These are phyloP conservation scores for Trichomonas tenax DNA, from an alignment of 208 protist species.

Conservation along the genomic window DNA sequence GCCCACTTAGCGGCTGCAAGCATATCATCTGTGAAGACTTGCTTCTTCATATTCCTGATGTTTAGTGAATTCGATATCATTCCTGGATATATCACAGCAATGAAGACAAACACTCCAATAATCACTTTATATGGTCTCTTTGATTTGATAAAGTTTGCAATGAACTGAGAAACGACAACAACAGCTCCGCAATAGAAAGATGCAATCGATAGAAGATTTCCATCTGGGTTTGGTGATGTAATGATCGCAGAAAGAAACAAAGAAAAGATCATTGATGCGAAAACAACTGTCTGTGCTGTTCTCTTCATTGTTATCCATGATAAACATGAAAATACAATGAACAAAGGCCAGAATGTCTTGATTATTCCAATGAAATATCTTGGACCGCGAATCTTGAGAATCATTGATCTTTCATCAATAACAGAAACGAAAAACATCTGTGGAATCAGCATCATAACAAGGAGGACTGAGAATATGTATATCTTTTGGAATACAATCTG, in stretches of 20 bases:
- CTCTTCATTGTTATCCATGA: not conserved
- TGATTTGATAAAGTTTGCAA: not conserved
- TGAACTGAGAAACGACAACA: not conserved
- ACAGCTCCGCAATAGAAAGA: not conserved
- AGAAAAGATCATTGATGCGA: not conserved
- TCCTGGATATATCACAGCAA: not conserved
- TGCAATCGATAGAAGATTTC: not conserved
- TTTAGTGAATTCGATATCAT: not conserved
- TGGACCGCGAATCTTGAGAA: not conserved
- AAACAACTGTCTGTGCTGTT: not conserved
- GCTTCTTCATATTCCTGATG: not conserved
- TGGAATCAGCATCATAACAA: not conserved
- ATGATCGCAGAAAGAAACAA: not conserved
- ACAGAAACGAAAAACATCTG: not conserved
- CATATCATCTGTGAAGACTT: not conserved
- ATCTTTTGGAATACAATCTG: not conserved
- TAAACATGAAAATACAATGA: not conserved
- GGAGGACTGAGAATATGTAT: not conserved
- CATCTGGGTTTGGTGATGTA: not conserved
- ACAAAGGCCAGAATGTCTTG: not conserved
- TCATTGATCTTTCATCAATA: not conserved
- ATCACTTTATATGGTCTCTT: not conserved
- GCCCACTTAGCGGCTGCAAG: not conserved
- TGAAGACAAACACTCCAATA: not conserved
- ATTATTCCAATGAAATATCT: not conserved